phyloP scores from a whole-genome alignment of 441 rosid species.

The Lepidium campestre region DNA sequence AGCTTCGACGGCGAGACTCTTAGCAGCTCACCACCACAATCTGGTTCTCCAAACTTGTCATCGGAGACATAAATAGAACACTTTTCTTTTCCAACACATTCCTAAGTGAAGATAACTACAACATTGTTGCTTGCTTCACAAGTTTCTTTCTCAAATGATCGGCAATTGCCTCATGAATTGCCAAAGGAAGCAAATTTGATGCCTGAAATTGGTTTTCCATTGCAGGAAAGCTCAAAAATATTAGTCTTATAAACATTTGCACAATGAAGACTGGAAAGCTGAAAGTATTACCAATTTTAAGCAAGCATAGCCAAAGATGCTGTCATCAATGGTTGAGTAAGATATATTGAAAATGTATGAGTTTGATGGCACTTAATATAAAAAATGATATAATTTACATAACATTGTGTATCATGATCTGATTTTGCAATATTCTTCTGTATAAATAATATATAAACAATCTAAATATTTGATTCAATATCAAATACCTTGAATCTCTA shows the following conservation, averaged over 20 bases:
- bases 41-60: constrained; percentile 30
- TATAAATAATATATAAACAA: too few species aligned
- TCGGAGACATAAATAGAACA: constrained; percentile 37
- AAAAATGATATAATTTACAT: constrained; percentile 82
- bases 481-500: too few species aligned
- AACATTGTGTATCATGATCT: constrained; percentile 79
- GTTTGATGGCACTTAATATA: constrained; percentile 79
- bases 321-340: constrained; percentile 86
- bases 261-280: constrained; percentile 11
- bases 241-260: constrained; percentile 35
- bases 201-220: constrained; percentile 38
- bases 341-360: constrained; percentile 90
- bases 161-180: constrained; percentile 39
- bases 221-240: constrained; percentile 43
- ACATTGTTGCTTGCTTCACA: constrained; percentile 29
- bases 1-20: constrained; percentile 49
- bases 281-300: constrained; percentile 62
- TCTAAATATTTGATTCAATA: too few species aligned
- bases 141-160: constrained; percentile 34
- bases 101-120: background rate
- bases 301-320: constrained; percentile 82
- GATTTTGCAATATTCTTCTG: too few species aligned
- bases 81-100: constrained; percentile 48
- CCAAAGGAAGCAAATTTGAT: constrained; percentile 54
- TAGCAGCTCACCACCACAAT: constrained; percentile 21